Evolutionary conservation across 768 basidiomycete genomes (phyloP), one percentile per base, ranked within the genome.

Genomic region (Boletus edulis): DNA sequence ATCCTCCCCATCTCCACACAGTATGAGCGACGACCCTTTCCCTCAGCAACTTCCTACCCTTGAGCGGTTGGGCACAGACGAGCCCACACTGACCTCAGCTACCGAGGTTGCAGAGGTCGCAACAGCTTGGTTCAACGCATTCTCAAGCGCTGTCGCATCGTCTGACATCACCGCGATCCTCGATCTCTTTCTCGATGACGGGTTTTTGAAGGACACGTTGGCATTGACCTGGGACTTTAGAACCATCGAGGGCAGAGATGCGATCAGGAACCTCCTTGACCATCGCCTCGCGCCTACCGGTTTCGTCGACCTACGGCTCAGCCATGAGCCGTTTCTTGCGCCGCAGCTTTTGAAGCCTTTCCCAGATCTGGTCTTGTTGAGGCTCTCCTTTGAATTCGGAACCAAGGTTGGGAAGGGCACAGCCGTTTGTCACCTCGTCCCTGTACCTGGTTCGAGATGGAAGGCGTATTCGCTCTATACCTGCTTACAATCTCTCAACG

Each of bases 401-500:
- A 74, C 74, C 40, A 65, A 73, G 7, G 66, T 76, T 1, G 87
- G 84, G 0, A 64, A 75, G 14, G 81, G 77, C 12, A 76, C 78
- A 0, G 86, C 78, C 1, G 72, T 87, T 13, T 75, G 76, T 15
- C 75, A 83, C 34, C 75, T 87, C 4, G 75, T 83, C 0, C 85
- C 81, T 0, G 58, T 64, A 4, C 72, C 74, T 2, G 60, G 57
- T 32, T 64, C 68, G 14, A 61, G 49, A 8, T 89, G 87, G 87
- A 83, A 80, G 64, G 84, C 83, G 0, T 78, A 83, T 58, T 73
- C 73, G 5, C 59, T 87, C 11, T 84, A 79, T 60, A 89, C 87
- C 0, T 78, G 80, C 51, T 72, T 90, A 22, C 81, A 85, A 27
- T 78, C 76, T 31, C 69, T 89, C 60, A 79, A 82, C 32, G 81